Evolutionary conservation across 148 eudicot genomes (phyloP).

Genomic region (Polygonum aviculare): DNA sequence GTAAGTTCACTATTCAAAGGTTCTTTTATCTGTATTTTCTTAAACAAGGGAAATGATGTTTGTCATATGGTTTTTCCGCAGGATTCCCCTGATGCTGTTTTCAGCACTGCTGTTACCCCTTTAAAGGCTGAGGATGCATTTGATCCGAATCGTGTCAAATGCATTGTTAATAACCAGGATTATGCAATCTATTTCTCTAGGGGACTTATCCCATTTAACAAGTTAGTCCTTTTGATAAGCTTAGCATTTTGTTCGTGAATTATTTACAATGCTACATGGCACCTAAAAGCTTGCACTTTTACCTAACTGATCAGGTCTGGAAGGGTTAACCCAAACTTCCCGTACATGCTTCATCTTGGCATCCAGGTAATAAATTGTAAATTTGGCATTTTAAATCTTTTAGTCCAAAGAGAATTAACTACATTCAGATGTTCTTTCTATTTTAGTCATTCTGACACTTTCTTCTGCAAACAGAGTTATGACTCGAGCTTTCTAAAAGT

Average conservation of each 20-base stretch:
- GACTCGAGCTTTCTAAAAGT: slow-evolving; percentile 68
- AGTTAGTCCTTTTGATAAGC: slow-evolving; percentile 29
- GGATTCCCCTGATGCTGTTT: slow-evolving; percentile 90
- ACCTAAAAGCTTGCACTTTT: neutral
- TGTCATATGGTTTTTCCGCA: slow-evolving; percentile 20
- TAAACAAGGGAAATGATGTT: neutral
- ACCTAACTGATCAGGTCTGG: slow-evolving; percentile 47
- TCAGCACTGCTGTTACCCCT: slow-evolving; percentile 93
- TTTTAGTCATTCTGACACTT: neutral
- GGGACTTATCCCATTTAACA: slow-evolving; percentile 84
- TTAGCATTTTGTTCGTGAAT: neutral
- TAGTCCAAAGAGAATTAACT: neutral
- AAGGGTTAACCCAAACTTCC: slow-evolving; percentile 66
- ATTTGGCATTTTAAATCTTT: neutral
- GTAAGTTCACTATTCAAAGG: slow-evolving; percentile 22
- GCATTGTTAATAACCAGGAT: slow-evolving; percentile 73
- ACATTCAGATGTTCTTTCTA: neutral
- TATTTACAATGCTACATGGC: neutral
- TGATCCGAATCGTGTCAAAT: slow-evolving; percentile 91
- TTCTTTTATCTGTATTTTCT: neutral
- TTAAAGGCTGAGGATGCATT: slow-evolving; percentile 84
- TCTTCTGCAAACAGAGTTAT: slow-evolving; percentile 44
- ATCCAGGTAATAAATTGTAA: slow-evolving; percentile 49
- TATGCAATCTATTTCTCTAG: slow-evolving; percentile 91
- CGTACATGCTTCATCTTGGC: slow-evolving; percentile 90